Evolutionary conservation across 148 eudicot genomes (phyloP).

Genomic region (Dysphania ambrosioides): DNA sequence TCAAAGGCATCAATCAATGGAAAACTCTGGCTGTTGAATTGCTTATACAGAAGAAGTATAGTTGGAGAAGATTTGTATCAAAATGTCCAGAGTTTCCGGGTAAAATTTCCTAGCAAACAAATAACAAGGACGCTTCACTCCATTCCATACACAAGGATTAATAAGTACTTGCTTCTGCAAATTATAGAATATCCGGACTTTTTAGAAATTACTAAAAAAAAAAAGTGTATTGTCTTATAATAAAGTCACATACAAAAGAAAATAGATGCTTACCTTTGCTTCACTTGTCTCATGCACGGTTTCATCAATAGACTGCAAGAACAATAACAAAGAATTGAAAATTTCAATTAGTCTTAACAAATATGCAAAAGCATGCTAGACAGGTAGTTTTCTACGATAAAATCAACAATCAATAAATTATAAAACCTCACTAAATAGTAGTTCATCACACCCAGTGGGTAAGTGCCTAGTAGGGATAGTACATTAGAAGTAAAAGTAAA

Average conservation of each 20-base stretch:
- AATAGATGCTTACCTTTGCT: conserved; percentile 43
- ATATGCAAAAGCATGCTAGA: not conserved
- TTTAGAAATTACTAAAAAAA: not conserved
- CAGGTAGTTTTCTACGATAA: not conserved
- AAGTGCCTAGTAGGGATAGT: no score
- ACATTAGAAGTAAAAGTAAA: no score
- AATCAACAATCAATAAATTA: not conserved
- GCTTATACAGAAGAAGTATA: conserved; percentile 46
- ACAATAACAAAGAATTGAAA: conserved; percentile 7
- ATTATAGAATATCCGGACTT: not conserved
- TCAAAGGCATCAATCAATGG: conserved; percentile 21
- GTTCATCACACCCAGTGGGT: no score
- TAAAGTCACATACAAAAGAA: not conserved
- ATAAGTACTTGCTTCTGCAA: conserved; percentile 56
- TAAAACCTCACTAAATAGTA: not conserved
- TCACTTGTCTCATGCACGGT: conserved; percentile 76
- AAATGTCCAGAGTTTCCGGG: conserved; percentile 67
- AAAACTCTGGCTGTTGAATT: conserved; percentile 19
- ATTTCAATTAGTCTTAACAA: conserved; percentile 1
- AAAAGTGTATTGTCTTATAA: not conserved
- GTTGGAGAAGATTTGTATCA: conserved; percentile 68
- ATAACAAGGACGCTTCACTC: conserved; percentile 73
- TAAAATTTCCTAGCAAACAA: conserved; percentile 84
- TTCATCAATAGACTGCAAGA: conserved; percentile 73
- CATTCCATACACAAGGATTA: conserved; percentile 81